Evolutionary conservation across 495 filamentous ascomycete species (phyloP).

Genomic region (Tuber indicum): DNA sequence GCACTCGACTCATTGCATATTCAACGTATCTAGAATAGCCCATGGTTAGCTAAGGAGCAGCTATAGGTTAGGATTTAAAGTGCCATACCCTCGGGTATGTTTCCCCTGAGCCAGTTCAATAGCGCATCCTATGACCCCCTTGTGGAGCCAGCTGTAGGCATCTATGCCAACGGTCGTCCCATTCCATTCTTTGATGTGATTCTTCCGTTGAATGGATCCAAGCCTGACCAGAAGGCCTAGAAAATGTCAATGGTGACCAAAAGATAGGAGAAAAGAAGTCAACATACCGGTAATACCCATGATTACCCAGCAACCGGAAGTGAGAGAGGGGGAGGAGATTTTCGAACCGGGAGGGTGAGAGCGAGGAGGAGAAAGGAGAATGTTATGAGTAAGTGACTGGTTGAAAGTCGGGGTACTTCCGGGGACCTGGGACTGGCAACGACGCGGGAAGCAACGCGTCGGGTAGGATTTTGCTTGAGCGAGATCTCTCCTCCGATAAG

Average conservation of each 20-base stretch:
- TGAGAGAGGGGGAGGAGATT: background rate
- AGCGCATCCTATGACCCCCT: slow-evolving; percentile 83
- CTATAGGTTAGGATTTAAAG: slow-evolving; percentile 10
- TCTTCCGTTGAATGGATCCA: slow-evolving; percentile 89
- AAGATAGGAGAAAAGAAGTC: background rate
- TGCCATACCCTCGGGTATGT: slow-evolving; percentile 71
- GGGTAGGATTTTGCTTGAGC: background rate
- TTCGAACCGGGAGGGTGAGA: background rate
- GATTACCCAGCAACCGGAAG: background rate
- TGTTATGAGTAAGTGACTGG: background rate
- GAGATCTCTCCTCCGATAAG: background rate
- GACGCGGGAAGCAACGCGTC: background rate
- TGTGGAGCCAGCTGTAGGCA: slow-evolving; percentile 97
- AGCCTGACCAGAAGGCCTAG: slow-evolving; percentile 82
- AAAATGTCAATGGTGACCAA: background rate
- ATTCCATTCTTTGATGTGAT: slow-evolving; percentile 74
- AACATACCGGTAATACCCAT: slow-evolving; percentile 5
- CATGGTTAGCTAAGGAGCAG: slow-evolving; percentile 24
- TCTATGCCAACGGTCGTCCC: slow-evolving; percentile 89
- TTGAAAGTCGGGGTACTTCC: background rate
- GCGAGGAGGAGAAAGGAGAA: background rate
- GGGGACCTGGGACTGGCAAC: background rate
- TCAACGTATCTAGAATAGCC: slow-evolving; percentile 65
- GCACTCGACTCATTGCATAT: slow-evolving; percentile 81
- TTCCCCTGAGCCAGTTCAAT: slow-evolving; percentile 83